Percentiles rank a stretch among this genome's conserved stretches.
phyloP scores from a whole-genome alignment of 441 rosid species.

The Corymbia citriodora region DNA sequence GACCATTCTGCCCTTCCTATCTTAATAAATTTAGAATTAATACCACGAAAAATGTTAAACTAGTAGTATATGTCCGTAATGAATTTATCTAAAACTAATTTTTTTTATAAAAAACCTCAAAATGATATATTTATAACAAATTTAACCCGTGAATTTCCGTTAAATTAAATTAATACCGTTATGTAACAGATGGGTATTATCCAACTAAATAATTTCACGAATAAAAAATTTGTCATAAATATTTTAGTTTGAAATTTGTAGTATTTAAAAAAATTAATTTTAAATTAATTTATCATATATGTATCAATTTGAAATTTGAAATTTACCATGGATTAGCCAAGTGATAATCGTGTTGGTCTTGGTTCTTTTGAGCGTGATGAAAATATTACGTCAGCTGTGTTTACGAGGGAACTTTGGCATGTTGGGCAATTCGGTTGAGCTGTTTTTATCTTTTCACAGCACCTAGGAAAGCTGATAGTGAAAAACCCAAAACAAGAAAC shows the following conservation, averaged over 20 bases:
- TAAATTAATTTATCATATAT: no score
- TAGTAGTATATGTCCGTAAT: accelerated
- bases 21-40: background rate
- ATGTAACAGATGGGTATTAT: accelerated
- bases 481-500: background rate
- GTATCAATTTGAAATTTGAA: accelerated
- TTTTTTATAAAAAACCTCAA: accelerated
- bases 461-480: no score
- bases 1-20: background rate
- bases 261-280: no score
- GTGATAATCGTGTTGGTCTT: accelerated
- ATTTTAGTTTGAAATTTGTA: accelerated
- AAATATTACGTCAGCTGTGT: no score
- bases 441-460: no score
- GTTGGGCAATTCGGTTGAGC: background rate
- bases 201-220: accelerated
- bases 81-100: no score
- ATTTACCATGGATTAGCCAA: accelerated
- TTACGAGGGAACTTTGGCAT: background rate
- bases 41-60: accelerated
- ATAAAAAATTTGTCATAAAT: no score
- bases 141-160: accelerated
- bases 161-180: no score
- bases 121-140: no score
- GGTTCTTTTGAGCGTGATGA: accelerated